phyloP scores from a whole-genome alignment of 1,284 basidiomycete genomes.

The Neotropicomus parvogracilis region DNA sequence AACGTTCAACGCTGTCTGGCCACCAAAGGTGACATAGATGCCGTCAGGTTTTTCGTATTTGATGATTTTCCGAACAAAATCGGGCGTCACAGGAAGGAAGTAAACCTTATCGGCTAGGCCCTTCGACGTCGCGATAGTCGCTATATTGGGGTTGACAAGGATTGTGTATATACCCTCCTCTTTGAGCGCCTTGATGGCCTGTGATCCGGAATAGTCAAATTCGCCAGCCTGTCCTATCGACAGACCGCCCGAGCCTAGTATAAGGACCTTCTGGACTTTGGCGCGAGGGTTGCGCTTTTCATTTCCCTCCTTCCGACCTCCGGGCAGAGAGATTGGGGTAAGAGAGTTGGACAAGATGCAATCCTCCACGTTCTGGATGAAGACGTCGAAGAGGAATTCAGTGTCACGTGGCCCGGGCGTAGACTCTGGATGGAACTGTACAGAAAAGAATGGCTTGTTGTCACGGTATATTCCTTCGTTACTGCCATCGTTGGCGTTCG shows the following conservation, averaged over 20 bases:
- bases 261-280: constrained; percentile 88
- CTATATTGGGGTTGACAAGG: constrained; percentile 98
- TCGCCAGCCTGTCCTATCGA: constrained; percentile 99
- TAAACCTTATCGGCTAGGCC: constrained; percentile 99
- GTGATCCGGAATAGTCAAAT: constrained; percentile 98
- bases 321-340: constrained; percentile 82
- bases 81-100: constrained; percentile 96
- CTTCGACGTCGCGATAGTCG: constrained; percentile 98
- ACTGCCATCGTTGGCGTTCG: constrained; percentile 95
- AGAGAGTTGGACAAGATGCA: constrained; percentile 67
- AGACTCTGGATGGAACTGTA: constrained; percentile 99
- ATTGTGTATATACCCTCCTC: constrained; percentile 99
- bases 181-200: constrained; percentile 98
- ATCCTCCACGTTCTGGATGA: constrained; percentile 84
- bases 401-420: constrained; percentile 98
- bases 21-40: constrained; percentile 98
- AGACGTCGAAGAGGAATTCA: constrained; percentile 98
- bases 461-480: constrained; percentile 98
- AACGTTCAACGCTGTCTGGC: constrained; percentile 95
- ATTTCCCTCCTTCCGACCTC: constrained; percentile 84
- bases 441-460: constrained; percentile 93
- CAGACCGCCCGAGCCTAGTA: constrained; percentile 96
- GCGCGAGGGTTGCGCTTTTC: constrained; percentile 73
- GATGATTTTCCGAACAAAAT: constrained; percentile 97
- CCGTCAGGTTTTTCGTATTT: constrained; percentile 98